Evolutionary conservation across 768 basidiomycete species (phyloP).

Genomic region (Cytidiella melzeri): DNA sequence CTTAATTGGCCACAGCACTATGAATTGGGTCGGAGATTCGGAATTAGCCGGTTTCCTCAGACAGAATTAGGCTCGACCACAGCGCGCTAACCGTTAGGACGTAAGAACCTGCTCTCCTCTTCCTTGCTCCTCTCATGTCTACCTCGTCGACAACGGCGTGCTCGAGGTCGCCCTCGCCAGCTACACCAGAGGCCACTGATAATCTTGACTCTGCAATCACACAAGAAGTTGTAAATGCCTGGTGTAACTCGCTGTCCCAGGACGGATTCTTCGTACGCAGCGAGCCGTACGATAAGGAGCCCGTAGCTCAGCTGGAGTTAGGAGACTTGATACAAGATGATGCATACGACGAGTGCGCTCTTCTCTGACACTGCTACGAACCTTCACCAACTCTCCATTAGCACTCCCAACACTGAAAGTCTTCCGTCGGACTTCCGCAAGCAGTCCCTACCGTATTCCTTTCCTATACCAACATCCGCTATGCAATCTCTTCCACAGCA

Average conservation of each 20-base stretch:
- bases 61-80: background rate
- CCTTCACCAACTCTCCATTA: slow-evolving; percentile 1
- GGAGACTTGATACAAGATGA: slow-evolving; percentile 72
- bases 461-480: slow-evolving; percentile 1
- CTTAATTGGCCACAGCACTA: too few relatives aligned
- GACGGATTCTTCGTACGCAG: slow-evolving; percentile 34
- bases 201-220: slow-evolving; percentile 43
- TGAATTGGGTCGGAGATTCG: background rate
- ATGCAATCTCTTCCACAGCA: slow-evolving; percentile 20
- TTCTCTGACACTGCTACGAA: slow-evolving; percentile 12
- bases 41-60: background rate
- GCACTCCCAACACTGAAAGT: slow-evolving; percentile 6
- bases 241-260: slow-evolving; percentile 48
- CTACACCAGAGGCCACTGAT: slow-evolving; percentile 60
- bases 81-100: background rate
- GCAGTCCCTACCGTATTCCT: slow-evolving; percentile 3
- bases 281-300: slow-evolving; percentile 38
- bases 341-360: slow-evolving; percentile 68
- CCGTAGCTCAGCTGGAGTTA: slow-evolving; percentile 49
- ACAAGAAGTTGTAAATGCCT: slow-evolving; percentile 48
- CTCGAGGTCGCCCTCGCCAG: slow-evolving; percentile 70
- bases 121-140: slow-evolving; percentile 45
- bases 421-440: background rate
- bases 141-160: slow-evolving; percentile 49
- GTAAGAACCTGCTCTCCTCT: slow-evolving; percentile 7